Evolutionary conservation across 1,284 basidiomycete genomes (phyloP).

Genomic region (Pseudozyma hubeiensis): DNA sequence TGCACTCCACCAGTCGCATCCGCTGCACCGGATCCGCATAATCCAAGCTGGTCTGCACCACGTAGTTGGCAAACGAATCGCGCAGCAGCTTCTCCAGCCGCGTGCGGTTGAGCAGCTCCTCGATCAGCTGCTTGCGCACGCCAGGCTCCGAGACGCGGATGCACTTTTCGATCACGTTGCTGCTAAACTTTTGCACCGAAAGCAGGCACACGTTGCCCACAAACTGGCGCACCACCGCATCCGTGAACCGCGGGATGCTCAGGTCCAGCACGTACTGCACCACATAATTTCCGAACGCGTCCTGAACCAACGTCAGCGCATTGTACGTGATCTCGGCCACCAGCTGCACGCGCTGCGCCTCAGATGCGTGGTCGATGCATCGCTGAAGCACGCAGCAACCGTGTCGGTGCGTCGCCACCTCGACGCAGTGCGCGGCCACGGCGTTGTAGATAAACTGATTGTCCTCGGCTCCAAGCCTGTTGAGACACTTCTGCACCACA

Average conservation of each 20-base stretch:
- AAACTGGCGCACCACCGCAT: slow-evolving; percentile 97
- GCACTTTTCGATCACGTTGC: slow-evolving; percentile 96
- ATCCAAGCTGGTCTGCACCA: slow-evolving; percentile 67
- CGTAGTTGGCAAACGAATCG: slow-evolving; percentile 72
- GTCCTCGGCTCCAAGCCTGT: slow-evolving; percentile 96
- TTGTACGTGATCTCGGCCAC: slow-evolving; percentile 99
- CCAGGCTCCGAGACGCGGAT: slow-evolving; percentile 95
- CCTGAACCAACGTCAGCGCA: slow-evolving; percentile 95
- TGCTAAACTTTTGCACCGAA: slow-evolving; percentile 98
- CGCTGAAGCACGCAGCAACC: slow-evolving; percentile 98
- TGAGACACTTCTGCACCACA: slow-evolving; percentile 99
- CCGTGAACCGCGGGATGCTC: slow-evolving; percentile 97
- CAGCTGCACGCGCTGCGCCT: slow-evolving; percentile 92
- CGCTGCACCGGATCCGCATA: slow-evolving; percentile 67
- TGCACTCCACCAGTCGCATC: slow-evolving; percentile 66
- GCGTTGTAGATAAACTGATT: slow-evolving; percentile 99
- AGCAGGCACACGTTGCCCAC: slow-evolving; percentile 96
- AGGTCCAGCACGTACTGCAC: slow-evolving; percentile 98
- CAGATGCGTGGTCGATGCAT: slow-evolving; percentile 98
- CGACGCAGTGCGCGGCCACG: slow-evolving; percentile 97
- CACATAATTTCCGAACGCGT: slow-evolving; percentile 96
- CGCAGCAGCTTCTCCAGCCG: slow-evolving; percentile 94
- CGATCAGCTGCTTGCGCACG: slow-evolving; percentile 93
- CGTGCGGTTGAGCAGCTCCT: slow-evolving; percentile 92
- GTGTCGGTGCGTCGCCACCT: slow-evolving; percentile 98